Evolutionary conservation across 2,329 filamentous ascomycete genomes (phyloP).

Genomic region (Aspergillus cejpii): DNA sequence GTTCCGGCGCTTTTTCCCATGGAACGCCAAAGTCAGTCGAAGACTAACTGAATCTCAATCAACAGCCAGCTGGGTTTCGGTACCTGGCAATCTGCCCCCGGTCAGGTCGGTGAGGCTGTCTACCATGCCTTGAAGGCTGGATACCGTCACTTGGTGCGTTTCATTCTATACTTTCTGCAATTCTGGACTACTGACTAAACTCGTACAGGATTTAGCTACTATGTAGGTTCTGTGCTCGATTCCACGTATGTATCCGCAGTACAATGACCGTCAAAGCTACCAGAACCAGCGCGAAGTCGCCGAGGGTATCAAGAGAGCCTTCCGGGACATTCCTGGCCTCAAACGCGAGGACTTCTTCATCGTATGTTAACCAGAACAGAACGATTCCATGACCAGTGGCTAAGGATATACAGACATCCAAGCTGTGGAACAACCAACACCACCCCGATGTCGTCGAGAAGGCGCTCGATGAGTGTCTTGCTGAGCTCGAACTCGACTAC

Average conservation of each 20-base stretch:
- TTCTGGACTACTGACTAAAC: constrained; percentile 9
- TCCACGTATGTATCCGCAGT: background rate
- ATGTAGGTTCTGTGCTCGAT: constrained; percentile 24
- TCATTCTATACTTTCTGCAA: background rate
- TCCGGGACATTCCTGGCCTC: constrained; percentile 35
- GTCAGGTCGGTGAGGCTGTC: constrained; percentile 36
- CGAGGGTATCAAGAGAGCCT: constrained; percentile 31
- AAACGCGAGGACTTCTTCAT: constrained; percentile 40
- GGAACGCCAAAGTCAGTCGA: background rate
- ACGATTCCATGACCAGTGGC: background rate
- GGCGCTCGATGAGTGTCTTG: constrained; percentile 46
- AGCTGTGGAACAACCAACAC: constrained; percentile 54
- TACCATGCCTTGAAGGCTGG: constrained; percentile 37
- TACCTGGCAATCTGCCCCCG: constrained; percentile 38
- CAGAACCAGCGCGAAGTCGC: constrained; percentile 37
- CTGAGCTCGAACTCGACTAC: constrained; percentile 49
- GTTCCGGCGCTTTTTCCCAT: constrained; percentile 9
- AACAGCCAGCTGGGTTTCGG: constrained; percentile 36
- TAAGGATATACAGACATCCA: constrained; percentile 43
- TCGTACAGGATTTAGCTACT: constrained; percentile 32
- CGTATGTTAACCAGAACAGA: constrained; percentile 18
- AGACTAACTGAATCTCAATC: background rate
- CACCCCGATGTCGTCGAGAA: constrained; percentile 47
- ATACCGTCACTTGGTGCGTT: constrained; percentile 36
- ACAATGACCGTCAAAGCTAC: constrained; percentile 21